Conservation (phyloP, 129 eudicot species). For the Tagetes patula region DNA sequence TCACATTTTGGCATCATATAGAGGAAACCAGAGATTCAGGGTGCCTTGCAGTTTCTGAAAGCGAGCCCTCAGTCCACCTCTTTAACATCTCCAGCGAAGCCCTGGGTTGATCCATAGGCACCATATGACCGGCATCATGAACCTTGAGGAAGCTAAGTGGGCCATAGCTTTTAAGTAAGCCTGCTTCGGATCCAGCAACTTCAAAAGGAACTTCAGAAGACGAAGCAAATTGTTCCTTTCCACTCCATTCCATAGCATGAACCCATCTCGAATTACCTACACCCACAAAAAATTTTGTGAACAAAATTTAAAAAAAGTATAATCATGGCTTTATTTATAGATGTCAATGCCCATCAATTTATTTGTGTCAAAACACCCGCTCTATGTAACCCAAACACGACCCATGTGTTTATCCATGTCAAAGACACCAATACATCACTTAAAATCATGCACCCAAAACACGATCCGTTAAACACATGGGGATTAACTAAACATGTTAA, state of each 20-base stretch:
- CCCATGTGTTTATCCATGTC: too few relatives aligned
- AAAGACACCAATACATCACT: too few relatives aligned
- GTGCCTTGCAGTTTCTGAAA: slow-evolving; percentile 15
- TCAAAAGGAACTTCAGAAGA: slow-evolving; percentile 46
- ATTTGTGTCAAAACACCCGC: too few relatives aligned
- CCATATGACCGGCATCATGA: slow-evolving; percentile 76
- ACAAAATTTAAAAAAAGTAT: background rate
- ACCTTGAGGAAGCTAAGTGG: slow-evolving; percentile 67
- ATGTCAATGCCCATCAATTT: too few relatives aligned
- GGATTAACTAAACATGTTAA: too few relatives aligned
- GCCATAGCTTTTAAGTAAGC: slow-evolving; percentile 57
- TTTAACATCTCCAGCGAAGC: slow-evolving; percentile 68
- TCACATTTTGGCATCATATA: background rate
- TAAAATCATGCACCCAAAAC: too few relatives aligned
- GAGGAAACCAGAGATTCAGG: slow-evolving; percentile 18
- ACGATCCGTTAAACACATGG: too few relatives aligned
- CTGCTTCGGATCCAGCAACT: slow-evolving; percentile 75
- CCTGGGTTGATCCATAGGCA: slow-evolving; percentile 83
- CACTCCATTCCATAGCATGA: slow-evolving; percentile 81
- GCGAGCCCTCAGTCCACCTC: slow-evolving; percentile 51
- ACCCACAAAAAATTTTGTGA: background rate
- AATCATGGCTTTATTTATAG: background rate
- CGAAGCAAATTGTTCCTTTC: slow-evolving; percentile 58
- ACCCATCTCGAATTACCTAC: slow-evolving; percentile 88
- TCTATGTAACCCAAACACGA: too few relatives aligned